A percentile compares a stretch with the other conserved stretches of the same genome.
Conservation (phyloP, 148 eudicot genomes). For the Camellia granthamiana region DNA sequence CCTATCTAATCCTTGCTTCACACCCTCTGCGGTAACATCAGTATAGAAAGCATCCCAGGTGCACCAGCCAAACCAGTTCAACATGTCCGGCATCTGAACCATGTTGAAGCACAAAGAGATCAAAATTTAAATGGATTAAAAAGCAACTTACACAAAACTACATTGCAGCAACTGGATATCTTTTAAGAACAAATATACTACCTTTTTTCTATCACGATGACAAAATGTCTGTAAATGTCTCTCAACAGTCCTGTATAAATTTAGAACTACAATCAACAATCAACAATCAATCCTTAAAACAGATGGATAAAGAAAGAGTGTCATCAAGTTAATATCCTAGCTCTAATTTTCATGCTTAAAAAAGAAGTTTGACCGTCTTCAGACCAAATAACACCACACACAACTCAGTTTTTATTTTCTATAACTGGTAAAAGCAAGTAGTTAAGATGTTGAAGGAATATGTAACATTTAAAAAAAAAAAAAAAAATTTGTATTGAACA, state of each 20-base stretch:
- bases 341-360: not conserved
- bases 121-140: not conserved
- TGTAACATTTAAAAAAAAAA: too few relatives aligned
- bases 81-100: conserved; percentile 76
- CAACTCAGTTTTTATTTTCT: not conserved
- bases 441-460: not conserved
- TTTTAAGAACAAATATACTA: conserved; percentile 16
- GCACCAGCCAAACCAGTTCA: conserved; percentile 97
- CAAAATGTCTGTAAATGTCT: conserved; percentile 72
- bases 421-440: not conserved
- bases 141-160: not conserved
- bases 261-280: not conserved
- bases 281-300: not conserved
- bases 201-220: conserved; percentile 87
- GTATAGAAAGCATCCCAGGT: conserved; percentile 96
- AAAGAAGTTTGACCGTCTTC: not conserved
- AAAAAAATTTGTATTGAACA: too few relatives aligned
- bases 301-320: not conserved
- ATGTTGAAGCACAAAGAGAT: conserved; percentile 1
- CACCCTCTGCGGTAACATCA: conserved; percentile 70
- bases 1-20: conserved; percentile 70
- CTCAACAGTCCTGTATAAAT: conserved; percentile 63
- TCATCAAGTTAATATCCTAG: not conserved
- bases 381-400: not conserved
- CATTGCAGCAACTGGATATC: not conserved